Base-by-base conservation (phyloP, 78 protist genomes). In the Dictyostelium brefeldianum region DNA sequence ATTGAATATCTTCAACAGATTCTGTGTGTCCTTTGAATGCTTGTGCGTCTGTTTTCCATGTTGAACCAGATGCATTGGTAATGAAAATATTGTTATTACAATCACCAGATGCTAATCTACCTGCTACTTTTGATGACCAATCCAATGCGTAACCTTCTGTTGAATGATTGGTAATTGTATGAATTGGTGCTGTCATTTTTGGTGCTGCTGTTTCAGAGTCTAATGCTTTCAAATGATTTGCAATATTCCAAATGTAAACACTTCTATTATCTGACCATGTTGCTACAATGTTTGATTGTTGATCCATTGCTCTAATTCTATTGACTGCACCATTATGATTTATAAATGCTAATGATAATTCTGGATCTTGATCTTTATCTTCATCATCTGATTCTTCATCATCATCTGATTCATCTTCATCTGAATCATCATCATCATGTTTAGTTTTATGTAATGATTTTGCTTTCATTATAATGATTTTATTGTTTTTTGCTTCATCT, bases 101-200 rank as follows among this genome's bases (percentile, higher is more conserved):
- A 89, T 97, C 99, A 22, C 99, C 99, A 6, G 96, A 31, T 6
- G 94, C 96, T 5, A 98, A 41, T 17, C 90, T 53, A 8, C 97
- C 95, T 29, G 77, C 89, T 6, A 47, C 54, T 12, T 62, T 56
- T 9, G 92, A 71, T 5, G 98, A 97, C 98, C 98, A 98, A 81
- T 87, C 98, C 36, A 98, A 15, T 11, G 98, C 98, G 22, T 43
- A 98, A 25, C 99, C 99, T 69, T 98, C 99, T n/a, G 36, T 89
- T 8, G 75, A 8, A 53, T 97, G 98, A 17, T 89, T 47, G 1
- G 71, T 50, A 56, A 85, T 70, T 9, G 67, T 62, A 25, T 84
- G 91, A 25, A 84, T 41, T 11, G 91, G 91, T 71, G 83, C 27
- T 81, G 57, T 78, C 22, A n/a, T 31, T 78, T 78, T 91, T 43